Evolutionary conservation across 1,139 yeast genomes (phyloP).

Genomic region (Taphrina sp.): DNA sequence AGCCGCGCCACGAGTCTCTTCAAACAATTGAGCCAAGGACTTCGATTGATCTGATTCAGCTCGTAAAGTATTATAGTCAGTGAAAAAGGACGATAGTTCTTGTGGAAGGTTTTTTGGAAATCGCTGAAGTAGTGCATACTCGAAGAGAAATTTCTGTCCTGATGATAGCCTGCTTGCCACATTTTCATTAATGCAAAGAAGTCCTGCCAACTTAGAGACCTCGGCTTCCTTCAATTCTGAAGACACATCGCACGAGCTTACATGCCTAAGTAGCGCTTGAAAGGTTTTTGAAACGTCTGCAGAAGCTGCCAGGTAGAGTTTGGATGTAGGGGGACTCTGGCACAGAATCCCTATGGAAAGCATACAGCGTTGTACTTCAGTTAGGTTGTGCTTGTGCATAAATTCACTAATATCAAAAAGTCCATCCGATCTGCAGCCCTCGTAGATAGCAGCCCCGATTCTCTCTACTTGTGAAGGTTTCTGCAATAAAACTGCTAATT

Average conservation of each 20-base stretch:
- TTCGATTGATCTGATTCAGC: conserved; percentile 15
- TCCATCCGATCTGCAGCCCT: not conserved
- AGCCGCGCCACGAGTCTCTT: conserved; percentile 28
- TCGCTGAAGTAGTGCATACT: conserved; percentile 21
- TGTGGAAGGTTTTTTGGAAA: conserved; percentile 12
- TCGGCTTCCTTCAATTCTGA: conserved; percentile 7
- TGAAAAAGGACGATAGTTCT: conserved; percentile 12
- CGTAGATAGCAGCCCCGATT: no score
- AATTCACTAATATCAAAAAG: not conserved
- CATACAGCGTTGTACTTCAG: not conserved
- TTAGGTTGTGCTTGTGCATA: not conserved
- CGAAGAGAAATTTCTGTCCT: conserved; percentile 24
- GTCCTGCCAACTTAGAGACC: conserved; percentile 9
- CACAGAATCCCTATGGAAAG: not conserved
- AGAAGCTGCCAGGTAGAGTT: not conserved
- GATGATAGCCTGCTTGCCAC: not conserved
- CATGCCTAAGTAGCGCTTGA: conserved; percentile 14
- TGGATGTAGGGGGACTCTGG: not conserved
- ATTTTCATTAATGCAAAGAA: conserved; percentile 5
- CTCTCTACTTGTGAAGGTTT: no score
- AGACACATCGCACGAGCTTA: not conserved
- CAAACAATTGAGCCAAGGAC: conserved; percentile 25
- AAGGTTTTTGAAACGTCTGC: not conserved
- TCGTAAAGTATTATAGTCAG: conserved; percentile 13
- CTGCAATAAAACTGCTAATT: no score